Base-by-base conservation (phyloP, 2,329 filamentous ascomycete genomes). In the Conoideocrella luteorostrata region DNA sequence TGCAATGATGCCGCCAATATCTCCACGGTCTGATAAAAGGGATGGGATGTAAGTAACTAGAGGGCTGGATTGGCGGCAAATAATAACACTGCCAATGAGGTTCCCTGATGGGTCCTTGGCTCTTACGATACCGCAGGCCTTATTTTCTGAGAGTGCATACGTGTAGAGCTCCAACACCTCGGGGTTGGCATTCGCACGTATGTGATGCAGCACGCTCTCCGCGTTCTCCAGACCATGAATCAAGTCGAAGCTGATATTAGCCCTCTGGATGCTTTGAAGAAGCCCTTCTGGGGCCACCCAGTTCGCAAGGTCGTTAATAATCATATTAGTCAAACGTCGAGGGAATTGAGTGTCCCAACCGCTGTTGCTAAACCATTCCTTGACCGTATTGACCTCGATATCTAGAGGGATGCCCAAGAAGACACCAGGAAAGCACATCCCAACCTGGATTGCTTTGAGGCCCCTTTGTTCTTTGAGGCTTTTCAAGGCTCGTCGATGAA, bases 291-390 rank as follows among this genome's bases (percentile, higher is more conserved):
- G 88, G 6, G 86, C 80, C 5, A 72, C 67, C 88, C 88, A 95
- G 11, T 72, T 75, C 20, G 72, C 63, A n/a, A 94, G 67, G 52
- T 88, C 84, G 28, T 77, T 75, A 39, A 93, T 83, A 3, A 82
- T 68, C 74, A 94, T 82, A 59, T 84, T 89, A 54, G 70, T 72
- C 17, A 80, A 55, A 12, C 74, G 69, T 10, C 72, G 69, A 3
- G 76, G 74, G 46, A 77, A 78, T 37, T 77, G 70, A 0, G 71
- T 84, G 55, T 94, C 89, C 90, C 90, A 96, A 12, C 91, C 90
- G 37, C 89, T 77, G 51, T 84, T 87, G n/a, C 83, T 79, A 61
- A 96, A 95, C 90, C 90, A 97, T 35, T 86, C 80, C 51, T 75
- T 78, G 30, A 71, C 60, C 15, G 67, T 67, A 39, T 72, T 61